Base-by-base conservation (phyloP, 768 basidiomycete species). In the Rhodocollybia butyracea region DNA sequence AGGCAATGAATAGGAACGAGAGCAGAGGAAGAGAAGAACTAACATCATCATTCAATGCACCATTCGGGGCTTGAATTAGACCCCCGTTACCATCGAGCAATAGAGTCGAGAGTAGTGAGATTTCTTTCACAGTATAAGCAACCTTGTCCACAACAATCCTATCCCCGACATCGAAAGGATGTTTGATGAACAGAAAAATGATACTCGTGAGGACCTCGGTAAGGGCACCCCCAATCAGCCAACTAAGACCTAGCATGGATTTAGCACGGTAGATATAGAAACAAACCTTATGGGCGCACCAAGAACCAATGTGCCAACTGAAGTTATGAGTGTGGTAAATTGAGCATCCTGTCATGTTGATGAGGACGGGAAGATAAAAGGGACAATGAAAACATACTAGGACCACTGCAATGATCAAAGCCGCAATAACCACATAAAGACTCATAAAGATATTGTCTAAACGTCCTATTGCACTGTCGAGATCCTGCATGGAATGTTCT, bases 171-270 rank as follows among this genome's bases (percentile, higher is more conserved):
- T 91, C 89, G 74, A 86, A 89, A 0, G 87, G 88, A 64, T 89
- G 86, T 63, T 91, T 91, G 68, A 93, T 79, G 71, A 95, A 94
- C 27, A 97, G 76, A 80, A 97, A 95, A 64, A 95, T 93, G 67
- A 94, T 91, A 56, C 87, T 86, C 4, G 83, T 84, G 54, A 95
- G 76, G 42, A 94, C 84, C 68, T 94, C 91, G 59, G 89, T 82
- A 57, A 90, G 76, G 52, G 85, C 89, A 42, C 78, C 76, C 36
- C 93, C 94, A 61, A 95, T 91, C 54, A 94, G 82, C 91, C 91
- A 94, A 59, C 88, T 89, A 41, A 93, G 75, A 63, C 86, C 85
- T 85, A 54, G n/a, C 31, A 22, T 45, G 46, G 30, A 52, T 57
- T 54, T 60, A 54, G 11, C 27, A 21, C 31, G 48, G 24, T n/a